Percentiles rank a stretch among this genome's conserved stretches.
phyloP scores from a whole-genome alignment of 129 eudicot genomes.

The Erigeron canadensis region DNA sequence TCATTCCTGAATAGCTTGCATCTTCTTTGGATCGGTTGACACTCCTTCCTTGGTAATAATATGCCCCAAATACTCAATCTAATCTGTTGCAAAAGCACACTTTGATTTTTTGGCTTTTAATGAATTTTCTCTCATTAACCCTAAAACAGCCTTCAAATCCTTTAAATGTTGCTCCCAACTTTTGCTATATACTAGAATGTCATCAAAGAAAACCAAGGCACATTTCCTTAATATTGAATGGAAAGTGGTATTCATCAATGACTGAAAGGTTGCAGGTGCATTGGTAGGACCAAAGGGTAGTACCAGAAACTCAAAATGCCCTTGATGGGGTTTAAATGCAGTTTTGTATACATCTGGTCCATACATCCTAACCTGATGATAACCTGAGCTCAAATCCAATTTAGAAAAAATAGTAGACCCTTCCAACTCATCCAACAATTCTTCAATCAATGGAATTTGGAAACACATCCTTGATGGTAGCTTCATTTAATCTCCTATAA shows the following conservation, averaged over 20 bases:
- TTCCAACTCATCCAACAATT: not conserved
- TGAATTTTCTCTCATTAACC: not conserved
- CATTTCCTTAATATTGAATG: not conserved
- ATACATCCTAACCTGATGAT: not conserved
- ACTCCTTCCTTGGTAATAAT: no score
- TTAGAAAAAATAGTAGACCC: not conserved
- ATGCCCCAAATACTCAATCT: no score
- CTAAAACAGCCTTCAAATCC: not conserved
- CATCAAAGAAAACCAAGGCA: not conserved
- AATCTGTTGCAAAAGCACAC: no score
- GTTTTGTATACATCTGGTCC: not conserved
- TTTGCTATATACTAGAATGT: not conserved
- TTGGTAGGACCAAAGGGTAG: not conserved
- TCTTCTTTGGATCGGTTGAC: no score
- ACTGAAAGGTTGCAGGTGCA: not conserved
- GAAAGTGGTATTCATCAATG: not conserved
- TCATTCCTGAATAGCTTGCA: no score
- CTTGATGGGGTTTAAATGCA: not conserved
- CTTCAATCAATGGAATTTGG: not conserved
- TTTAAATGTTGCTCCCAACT: not conserved
- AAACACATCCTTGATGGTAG: not conserved
- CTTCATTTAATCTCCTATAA: no score
- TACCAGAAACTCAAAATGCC: not conserved
- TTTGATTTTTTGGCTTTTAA: no score
- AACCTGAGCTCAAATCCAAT: not conserved